phyloP scores from a whole-genome alignment of 2,329 filamentous ascomycete genomes.

The Epichloe baconii region DNA sequence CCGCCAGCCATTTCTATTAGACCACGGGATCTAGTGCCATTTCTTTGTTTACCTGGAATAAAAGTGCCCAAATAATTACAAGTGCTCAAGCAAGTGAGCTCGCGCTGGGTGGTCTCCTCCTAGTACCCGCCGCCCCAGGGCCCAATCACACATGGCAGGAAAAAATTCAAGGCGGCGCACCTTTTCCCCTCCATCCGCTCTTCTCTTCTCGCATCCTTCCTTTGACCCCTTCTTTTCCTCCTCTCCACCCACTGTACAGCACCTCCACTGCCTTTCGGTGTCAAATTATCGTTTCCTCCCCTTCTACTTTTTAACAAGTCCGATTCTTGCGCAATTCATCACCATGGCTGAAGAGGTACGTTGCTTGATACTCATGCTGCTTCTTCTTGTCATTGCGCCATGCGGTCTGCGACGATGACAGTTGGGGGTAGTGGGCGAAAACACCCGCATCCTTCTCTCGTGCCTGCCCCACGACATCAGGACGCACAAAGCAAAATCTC shows the following conservation, averaged over 20 bases:
- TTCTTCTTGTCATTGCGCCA: slow-evolving; percentile 10
- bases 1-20: no score
- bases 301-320: slow-evolving; percentile 15
- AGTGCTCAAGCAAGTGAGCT: background rate
- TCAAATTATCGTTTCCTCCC: slow-evolving; percentile 14
- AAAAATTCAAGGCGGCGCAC: slow-evolving; percentile 21
- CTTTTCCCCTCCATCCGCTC: slow-evolving; percentile 14
- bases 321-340: slow-evolving; percentile 30
- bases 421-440: slow-evolving; percentile 17
- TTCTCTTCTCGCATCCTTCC: slow-evolving; percentile 16
- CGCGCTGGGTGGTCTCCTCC: background rate
- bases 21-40: background rate
- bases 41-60: background rate
- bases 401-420: slow-evolving; percentile 15
- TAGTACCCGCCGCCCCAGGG: slow-evolving; percentile 10
- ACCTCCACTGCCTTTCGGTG: slow-evolving; percentile 10
- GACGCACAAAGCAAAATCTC: slow-evolving; percentile 8
- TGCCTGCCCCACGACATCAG: slow-evolving; percentile 20
- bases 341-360: slow-evolving; percentile 49
- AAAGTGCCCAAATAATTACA: background rate
- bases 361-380: slow-evolving; percentile 8
- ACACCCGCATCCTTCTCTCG: slow-evolving; percentile 33
- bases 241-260: slow-evolving; percentile 10
- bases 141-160: slow-evolving; percentile 25
- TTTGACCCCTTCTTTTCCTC: slow-evolving; percentile 4